phyloP scores from a whole-genome alignment of 2,329 filamentous ascomycete genomes.

The Ambrosiella xylebori region DNA sequence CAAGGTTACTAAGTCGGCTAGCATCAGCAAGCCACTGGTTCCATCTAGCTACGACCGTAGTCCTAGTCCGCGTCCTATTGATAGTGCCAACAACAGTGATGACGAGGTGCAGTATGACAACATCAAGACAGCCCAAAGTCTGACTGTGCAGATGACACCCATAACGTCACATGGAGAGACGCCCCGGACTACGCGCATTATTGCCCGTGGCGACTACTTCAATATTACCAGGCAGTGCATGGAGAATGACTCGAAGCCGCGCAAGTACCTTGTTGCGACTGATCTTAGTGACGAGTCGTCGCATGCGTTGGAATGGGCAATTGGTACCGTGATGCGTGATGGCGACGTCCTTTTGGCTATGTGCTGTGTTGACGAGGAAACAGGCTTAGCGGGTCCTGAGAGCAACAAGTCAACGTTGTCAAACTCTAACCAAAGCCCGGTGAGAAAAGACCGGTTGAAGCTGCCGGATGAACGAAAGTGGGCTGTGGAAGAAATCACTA shows the following conservation, averaged over 20 bases:
- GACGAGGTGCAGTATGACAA: slow-evolving; percentile 71
- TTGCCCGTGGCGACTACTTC: slow-evolving; percentile 73
- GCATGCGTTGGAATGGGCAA: slow-evolving; percentile 92
- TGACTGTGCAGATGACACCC: slow-evolving; percentile 64
- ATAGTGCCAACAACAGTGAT: slow-evolving; percentile 58
- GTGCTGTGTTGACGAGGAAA: slow-evolving; percentile 85
- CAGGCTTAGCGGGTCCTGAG: slow-evolving; percentile 29
- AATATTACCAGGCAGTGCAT: slow-evolving; percentile 62
- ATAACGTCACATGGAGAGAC: slow-evolving; percentile 59
- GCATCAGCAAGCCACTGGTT: slow-evolving; percentile 38
- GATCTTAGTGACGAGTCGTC: slow-evolving; percentile 88
- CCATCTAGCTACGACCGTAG: slow-evolving; percentile 67
- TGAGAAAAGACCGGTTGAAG: slow-evolving; percentile 31
- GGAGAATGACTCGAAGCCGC: slow-evolving; percentile 57
- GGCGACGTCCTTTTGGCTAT: slow-evolving; percentile 88
- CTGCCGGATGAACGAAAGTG: slow-evolving; percentile 63
- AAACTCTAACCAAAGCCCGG: slow-evolving; percentile 12
- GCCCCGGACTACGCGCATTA: slow-evolving; percentile 72
- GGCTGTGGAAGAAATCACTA: slow-evolving; percentile 69
- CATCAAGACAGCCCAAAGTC: slow-evolving; percentile 71
- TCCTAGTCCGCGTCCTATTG: slow-evolving; percentile 26
- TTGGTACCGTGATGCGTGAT: slow-evolving; percentile 83
- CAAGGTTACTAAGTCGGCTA: slow-evolving; percentile 29
- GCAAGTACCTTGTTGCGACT: slow-evolving; percentile 90
- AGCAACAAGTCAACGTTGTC: slow-evolving; percentile 11